These are phyloP conservation scores for Dioscorea zingiberensis DNA, from an alignment of 106 monocot genomes.

Conservation along the genomic window DNA sequence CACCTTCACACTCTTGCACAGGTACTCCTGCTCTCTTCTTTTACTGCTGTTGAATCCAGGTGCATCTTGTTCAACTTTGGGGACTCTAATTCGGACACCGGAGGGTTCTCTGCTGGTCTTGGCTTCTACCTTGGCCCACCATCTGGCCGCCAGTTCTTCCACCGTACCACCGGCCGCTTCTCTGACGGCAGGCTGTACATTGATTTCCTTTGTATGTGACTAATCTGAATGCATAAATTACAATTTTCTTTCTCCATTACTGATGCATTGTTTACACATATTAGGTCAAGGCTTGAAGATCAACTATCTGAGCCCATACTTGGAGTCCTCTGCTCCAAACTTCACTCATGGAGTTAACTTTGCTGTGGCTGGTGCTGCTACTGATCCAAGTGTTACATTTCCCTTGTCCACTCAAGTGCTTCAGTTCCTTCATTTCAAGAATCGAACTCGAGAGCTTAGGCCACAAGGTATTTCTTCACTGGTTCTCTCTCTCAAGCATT, in stretches of 20 bases:
- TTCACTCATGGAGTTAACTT: slow-evolving; percentile 51
- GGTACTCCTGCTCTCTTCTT: neutral
- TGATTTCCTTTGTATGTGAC: slow-evolving; percentile 5
- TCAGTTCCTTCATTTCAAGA: slow-evolving; percentile 65
- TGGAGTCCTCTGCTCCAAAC: slow-evolving; percentile 54
- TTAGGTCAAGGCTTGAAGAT: slow-evolving; percentile 46
- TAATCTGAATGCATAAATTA: neutral
- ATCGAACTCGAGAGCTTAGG: slow-evolving; percentile 40
- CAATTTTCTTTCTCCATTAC: neutral
- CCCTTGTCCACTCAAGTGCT: slow-evolving; percentile 35
- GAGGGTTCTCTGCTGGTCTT: slow-evolving; percentile 1
- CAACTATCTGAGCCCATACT: slow-evolving; percentile 40
- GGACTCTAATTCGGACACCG: slow-evolving; percentile 6
- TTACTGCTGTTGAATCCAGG: neutral
- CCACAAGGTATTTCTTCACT: slow-evolving; percentile 20
- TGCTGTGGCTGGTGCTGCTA: slow-evolving; percentile 43
- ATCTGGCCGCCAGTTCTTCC: slow-evolving; percentile 7
- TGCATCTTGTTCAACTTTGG: slow-evolving; percentile 13
- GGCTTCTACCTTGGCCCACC: slow-evolving; percentile 7
- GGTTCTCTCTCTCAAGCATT: neutral
- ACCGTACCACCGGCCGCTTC: slow-evolving; percentile 1
- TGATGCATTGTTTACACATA: neutral
- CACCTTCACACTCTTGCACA: neutral
- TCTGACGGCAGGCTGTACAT: slow-evolving; percentile 10
- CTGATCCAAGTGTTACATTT: slow-evolving; percentile 13